These are phyloP conservation scores for Boletus rubescentipes DNA, from an alignment of 768 basidiomycete genomes.

Conservation along the genomic window DNA sequence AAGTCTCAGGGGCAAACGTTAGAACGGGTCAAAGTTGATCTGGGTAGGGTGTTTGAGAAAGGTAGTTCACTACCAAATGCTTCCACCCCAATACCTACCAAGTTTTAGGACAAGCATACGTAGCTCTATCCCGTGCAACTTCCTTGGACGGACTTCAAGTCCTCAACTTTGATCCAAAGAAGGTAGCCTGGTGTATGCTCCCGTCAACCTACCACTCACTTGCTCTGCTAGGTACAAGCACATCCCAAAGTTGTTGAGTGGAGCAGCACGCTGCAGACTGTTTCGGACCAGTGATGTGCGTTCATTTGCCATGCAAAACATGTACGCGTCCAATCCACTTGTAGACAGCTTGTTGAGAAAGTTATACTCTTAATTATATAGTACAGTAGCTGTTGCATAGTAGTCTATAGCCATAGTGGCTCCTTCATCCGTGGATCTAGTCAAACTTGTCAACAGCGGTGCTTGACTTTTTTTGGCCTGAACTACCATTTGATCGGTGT, in stretches of 20 bases:
- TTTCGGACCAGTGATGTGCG: conserved; percentile 27
- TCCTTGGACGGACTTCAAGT: conserved; percentile 84
- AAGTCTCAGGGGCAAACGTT: conserved; percentile 98
- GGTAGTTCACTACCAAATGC: conserved; percentile 41
- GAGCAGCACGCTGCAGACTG: conserved; percentile 65
- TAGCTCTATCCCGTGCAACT: conserved; percentile 87
- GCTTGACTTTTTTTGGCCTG: too few species aligned
- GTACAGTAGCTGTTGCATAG: background rate
- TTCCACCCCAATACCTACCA: conserved; percentile 1
- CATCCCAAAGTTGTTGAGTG: conserved; percentile 72
- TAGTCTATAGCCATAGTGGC: conserved; percentile 5
- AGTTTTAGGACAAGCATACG: conserved; percentile 78
- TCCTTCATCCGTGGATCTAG: background rate
- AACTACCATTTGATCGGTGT: background rate
- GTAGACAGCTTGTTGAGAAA: background rate
- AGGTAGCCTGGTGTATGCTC: conserved; percentile 44
- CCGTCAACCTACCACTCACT: conserved; percentile 1
- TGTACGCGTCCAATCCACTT: background rate
- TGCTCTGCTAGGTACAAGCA: conserved; percentile 53
- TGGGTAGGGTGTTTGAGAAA: conserved; percentile 91
- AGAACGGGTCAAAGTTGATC: conserved; percentile 91
- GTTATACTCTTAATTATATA: background rate
- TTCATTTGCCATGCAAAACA: background rate
- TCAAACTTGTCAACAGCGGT: too few species aligned
- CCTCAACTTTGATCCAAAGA: conserved; percentile 69